Conservation (phyloP, 805 yeast species). For the Candida rishiriensis region DNA sequence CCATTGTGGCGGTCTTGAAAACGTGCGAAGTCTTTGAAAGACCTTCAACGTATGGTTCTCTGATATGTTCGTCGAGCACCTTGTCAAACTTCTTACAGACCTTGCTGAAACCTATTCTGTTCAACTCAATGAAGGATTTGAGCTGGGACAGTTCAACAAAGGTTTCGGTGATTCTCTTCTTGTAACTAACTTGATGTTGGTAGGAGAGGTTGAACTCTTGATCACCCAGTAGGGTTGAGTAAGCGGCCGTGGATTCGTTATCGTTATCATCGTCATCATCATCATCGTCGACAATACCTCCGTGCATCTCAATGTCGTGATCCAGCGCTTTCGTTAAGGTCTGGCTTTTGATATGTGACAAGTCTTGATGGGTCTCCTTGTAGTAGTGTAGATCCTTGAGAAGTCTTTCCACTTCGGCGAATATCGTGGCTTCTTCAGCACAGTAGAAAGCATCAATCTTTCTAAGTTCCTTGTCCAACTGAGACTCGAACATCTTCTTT, state of each 20-base stretch:
- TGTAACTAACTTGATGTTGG: constrained; percentile 45
- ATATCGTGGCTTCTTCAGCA: constrained; percentile 42
- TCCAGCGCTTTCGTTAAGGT: constrained; percentile 18
- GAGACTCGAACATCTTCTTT: constrained; percentile 40
- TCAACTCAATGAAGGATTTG: constrained; percentile 47
- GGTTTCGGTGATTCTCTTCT: constrained; percentile 41
- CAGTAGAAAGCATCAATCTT: constrained; percentile 52
- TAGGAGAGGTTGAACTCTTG: constrained; percentile 44
- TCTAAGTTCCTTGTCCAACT: constrained; percentile 42
- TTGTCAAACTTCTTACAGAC: constrained; percentile 52
- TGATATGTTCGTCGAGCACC: constrained; percentile 39
- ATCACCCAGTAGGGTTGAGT: constrained; percentile 47
- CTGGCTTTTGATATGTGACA: constrained; percentile 20
- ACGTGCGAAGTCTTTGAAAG: constrained; percentile 30
- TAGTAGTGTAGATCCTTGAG: constrained; percentile 43
- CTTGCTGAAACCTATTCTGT: constrained; percentile 49
- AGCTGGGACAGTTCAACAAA: constrained; percentile 44
- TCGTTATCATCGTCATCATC: constrained; percentile 37
- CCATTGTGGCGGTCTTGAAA: constrained; percentile 29
- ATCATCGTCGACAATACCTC: constrained; percentile 20
- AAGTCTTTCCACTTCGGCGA: constrained; percentile 40
- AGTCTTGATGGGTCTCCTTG: constrained; percentile 19
- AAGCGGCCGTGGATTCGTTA: constrained; percentile 29
- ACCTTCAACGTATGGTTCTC: constrained; percentile 35
- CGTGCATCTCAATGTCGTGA: constrained; percentile 11